These are phyloP conservation scores for Chimonanthus salicifolius DNA, from an alignment of 164 flowering plant genomes.

Conservation along the genomic window DNA sequence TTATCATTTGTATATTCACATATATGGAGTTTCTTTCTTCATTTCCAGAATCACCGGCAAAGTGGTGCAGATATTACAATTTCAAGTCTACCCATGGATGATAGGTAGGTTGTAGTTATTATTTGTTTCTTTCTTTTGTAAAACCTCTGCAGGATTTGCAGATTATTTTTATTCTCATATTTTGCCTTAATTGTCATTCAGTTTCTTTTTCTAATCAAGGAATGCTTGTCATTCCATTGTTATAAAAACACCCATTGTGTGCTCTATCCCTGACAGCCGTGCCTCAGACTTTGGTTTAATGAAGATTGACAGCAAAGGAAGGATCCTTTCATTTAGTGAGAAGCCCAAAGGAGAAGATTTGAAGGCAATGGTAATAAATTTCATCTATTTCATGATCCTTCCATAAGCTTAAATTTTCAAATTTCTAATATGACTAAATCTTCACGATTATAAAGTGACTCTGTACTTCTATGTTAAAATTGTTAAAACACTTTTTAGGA, in stretches of 20 bases:
- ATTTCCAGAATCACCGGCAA: conserved; percentile 63
- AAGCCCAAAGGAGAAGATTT: conserved; percentile 78
- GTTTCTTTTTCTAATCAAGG: background rate
- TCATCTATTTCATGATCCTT: background rate
- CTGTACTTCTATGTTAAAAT: conserved; percentile 6
- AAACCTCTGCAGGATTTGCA: background rate
- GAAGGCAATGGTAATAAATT: conserved; percentile 69
- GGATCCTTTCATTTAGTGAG: conserved; percentile 77
- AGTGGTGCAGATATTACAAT: conserved; percentile 93
- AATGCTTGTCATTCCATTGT: background rate
- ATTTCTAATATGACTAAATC: background rate
- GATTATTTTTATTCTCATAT: no score
- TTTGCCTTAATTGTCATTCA: background rate
- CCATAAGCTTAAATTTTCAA: background rate
- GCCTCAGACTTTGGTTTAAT: conserved; percentile 96
- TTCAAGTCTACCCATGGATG: conserved; percentile 82
- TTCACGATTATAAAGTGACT: conserved; percentile 1
- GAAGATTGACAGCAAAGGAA: conserved; percentile 87
- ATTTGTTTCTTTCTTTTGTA: background rate
- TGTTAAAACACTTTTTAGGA: conserved; percentile 29
- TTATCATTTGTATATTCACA: background rate
- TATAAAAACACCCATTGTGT: conserved; percentile 6
- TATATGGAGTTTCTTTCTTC: conserved; percentile 1
- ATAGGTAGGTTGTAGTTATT: conserved; percentile 43
- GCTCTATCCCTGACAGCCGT: conserved; percentile 48